A percentile compares a stretch with the other conserved stretches of the same genome.
phyloP scores from a whole-genome alignment of 805 yeast genomes.

The Myxozyma mucilagina region DNA sequence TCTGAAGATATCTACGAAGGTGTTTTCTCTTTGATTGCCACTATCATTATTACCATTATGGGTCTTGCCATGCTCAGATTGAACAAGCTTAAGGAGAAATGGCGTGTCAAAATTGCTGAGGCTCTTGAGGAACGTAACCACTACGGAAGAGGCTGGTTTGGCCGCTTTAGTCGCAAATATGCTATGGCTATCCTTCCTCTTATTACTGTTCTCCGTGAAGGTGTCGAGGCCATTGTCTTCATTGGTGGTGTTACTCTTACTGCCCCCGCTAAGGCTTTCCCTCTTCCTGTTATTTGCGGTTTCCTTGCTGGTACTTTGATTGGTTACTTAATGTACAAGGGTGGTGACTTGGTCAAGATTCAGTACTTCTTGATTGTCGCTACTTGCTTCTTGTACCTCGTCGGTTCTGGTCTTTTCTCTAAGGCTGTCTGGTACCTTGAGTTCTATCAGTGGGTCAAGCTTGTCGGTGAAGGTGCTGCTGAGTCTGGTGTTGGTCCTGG shows the following conservation, averaged over 20 bases:
- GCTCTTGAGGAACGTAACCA: constrained; percentile 53
- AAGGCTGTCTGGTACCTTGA: constrained; percentile 91
- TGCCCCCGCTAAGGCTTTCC: constrained; percentile 70
- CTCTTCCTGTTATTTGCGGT: constrained; percentile 87
- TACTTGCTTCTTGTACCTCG: constrained; percentile 83
- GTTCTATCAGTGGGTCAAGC: constrained; percentile 58
- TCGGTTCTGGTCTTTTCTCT: constrained; percentile 89
- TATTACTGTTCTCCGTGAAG: constrained; percentile 91
- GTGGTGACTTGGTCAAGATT: constrained; percentile 79
- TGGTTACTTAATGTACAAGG: constrained; percentile 73
- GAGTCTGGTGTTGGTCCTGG: constrained; percentile 95
- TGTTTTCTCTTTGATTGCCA: constrained; percentile 85
- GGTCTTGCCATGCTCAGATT: constrained; percentile 95
- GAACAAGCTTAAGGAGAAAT: constrained; percentile 93
- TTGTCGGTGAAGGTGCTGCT: constrained; percentile 92
- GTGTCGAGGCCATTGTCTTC: constrained; percentile 92
- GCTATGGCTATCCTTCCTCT: constrained; percentile 88
- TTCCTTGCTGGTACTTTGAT: constrained; percentile 71
- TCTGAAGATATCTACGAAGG: constrained; percentile 99
- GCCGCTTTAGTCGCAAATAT: constrained; percentile 66
- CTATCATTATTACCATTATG: constrained; percentile 85
- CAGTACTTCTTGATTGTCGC: constrained; percentile 84
- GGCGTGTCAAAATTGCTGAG: constrained; percentile 92
- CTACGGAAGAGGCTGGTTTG: constrained; percentile 41
- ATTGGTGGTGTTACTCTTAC: constrained; percentile 92